A percentile compares a stretch with the other conserved stretches of the same genome.
These are phyloP conservation scores for Allium cepa DNA, from an alignment of 106 monocot genomes.

Conservation along the genomic window DNA sequence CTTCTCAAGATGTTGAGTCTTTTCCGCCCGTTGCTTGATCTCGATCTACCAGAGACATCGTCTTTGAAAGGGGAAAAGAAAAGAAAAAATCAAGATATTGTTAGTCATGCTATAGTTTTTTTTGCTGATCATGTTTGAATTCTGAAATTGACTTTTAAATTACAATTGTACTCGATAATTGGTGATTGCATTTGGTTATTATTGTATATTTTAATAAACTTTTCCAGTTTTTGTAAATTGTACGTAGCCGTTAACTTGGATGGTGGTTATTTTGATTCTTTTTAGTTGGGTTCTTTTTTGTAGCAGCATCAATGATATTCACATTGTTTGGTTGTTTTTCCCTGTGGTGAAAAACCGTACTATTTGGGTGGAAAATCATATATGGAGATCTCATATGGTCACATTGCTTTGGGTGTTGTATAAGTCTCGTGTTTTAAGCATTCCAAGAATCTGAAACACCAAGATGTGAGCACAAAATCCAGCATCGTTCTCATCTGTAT, in stretches of 20 bases:
- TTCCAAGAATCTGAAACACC: no score
- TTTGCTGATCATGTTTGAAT: neutral
- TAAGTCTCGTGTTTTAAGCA: no score
- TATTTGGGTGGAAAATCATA: no score
- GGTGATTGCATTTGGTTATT: neutral
- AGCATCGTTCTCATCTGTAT: no score
- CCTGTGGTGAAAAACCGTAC: no score
- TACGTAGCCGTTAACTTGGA: neutral
- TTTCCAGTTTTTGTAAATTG: conserved; percentile 3
- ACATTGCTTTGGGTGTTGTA: no score
- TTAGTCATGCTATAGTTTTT: neutral
- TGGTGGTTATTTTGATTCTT: neutral
- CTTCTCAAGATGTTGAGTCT: conserved; percentile 59
- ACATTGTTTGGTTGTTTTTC: no score
- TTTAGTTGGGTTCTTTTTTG: no score
- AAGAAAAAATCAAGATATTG: neutral
- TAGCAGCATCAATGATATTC: no score
- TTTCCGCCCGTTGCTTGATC: conserved; percentile 69
- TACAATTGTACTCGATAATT: neutral
- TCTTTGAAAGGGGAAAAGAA: neutral
- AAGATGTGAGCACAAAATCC: no score
- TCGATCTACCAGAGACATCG: no score
- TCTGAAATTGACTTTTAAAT: neutral
- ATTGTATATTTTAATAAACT: conserved; percentile 11
- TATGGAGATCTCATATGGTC: no score